Conservation (phyloP, 768 basidiomycete genomes). For the Tubosaeta sp. region DNA sequence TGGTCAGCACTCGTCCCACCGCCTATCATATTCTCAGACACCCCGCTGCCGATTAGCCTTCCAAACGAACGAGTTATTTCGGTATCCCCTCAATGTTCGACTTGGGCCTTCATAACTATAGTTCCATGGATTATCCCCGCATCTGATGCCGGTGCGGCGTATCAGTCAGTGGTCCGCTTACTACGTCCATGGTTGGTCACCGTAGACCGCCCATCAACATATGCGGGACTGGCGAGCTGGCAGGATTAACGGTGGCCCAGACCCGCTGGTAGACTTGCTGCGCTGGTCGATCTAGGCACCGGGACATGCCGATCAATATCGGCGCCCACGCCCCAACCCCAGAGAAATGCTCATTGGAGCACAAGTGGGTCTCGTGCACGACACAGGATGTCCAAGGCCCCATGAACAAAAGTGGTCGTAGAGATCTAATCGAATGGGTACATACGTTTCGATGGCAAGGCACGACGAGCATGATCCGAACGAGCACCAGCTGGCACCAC, state of each 20-base stretch:
- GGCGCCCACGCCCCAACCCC: background rate
- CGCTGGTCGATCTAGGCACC: background rate
- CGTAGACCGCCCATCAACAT: background rate
- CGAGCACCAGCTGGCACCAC: background rate
- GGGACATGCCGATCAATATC: background rate
- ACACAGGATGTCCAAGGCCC: no score
- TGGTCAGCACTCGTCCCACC: background rate
- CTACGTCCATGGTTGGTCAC: background rate
- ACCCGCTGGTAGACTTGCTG: no score
- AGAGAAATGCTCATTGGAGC: background rate
- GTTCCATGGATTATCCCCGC: no score
- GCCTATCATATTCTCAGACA: background rate
- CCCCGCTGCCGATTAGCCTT: background rate
- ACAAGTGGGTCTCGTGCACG: no score
- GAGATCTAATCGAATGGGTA: no score
- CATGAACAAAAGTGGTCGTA: no score
- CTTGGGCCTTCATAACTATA: no score
- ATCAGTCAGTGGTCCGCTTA: background rate
- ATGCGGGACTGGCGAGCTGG: background rate
- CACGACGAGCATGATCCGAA: background rate
- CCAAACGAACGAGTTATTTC: background rate
- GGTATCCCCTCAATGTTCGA: no score
- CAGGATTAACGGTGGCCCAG: background rate
- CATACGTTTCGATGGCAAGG: background rate
- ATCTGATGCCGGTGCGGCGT: no score